phyloP scores from a whole-genome alignment of 2,329 filamentous ascomycete genomes.

The Massarina eburnea region DNA sequence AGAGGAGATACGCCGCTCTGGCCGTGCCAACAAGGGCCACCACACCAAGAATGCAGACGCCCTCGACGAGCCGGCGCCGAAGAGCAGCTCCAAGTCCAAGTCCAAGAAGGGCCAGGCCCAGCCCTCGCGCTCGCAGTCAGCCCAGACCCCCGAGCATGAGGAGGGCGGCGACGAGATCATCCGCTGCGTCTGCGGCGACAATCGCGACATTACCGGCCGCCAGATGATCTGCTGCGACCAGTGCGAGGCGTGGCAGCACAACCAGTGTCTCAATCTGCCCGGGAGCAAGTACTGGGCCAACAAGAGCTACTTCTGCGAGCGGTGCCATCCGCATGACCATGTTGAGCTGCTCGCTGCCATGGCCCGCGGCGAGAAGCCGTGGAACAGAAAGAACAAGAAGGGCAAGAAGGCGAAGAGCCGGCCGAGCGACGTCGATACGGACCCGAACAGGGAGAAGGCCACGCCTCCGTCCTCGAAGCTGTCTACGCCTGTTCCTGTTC shows the following conservation, averaged over 20 bases:
- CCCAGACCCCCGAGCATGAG: conserved; percentile 38
- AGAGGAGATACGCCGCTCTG: conserved; percentile 90
- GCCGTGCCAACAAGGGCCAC: conserved; percentile 94
- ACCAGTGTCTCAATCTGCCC: conserved; percentile 87
- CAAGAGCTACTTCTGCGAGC: conserved; percentile 79
- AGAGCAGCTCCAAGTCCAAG: conserved; percentile 41
- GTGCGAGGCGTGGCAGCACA: conserved; percentile 95
- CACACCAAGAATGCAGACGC: conserved; percentile 82
- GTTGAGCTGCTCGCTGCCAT: conserved; percentile 77
- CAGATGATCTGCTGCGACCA: conserved; percentile 96
- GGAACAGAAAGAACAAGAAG: conserved; percentile 66
- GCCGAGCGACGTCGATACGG: conserved; percentile 61
- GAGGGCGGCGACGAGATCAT: conserved; percentile 74
- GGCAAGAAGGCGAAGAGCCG: conserved; percentile 63
- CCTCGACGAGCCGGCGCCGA: conserved; percentile 40
- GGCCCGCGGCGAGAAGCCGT: conserved; percentile 77
- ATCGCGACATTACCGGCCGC: conserved; percentile 75
- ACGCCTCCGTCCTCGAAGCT: conserved; percentile 16
- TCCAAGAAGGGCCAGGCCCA: conserved; percentile 44
- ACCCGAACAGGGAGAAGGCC: conserved; percentile 45
- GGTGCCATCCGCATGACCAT: conserved; percentile 83
- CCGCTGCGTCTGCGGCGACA: conserved; percentile 88
- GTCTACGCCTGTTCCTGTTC: conserved; percentile 4
- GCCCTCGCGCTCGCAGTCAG: conserved; percentile 35
- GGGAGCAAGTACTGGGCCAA: conserved; percentile 62